A percentile compares a stretch with the other conserved stretches of the same genome.
phyloP scores from a whole-genome alignment of 2,329 filamentous ascomycete genomes.

The Cordyceps fumosorosea region DNA sequence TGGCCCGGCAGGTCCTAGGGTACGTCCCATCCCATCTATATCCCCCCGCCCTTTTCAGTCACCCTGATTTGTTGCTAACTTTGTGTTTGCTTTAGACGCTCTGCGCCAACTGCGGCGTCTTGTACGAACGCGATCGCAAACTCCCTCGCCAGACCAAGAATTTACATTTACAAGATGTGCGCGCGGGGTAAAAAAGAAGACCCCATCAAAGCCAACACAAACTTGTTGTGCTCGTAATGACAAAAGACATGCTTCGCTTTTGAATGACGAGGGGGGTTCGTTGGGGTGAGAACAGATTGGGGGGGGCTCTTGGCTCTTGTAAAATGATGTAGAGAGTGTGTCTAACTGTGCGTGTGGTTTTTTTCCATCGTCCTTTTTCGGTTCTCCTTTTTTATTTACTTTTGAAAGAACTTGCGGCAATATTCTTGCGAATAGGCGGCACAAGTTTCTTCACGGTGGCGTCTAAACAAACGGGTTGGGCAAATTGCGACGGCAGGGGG shows the following conservation, averaged over 20 bases:
- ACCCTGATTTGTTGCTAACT: slow-evolving; percentile 17
- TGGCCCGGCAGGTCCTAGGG: slow-evolving; percentile 76
- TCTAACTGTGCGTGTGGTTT: neutral
- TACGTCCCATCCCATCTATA: slow-evolving; percentile 37
- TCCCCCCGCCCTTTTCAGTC: neutral
- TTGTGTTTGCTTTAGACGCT: slow-evolving; percentile 53
- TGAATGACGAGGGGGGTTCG: neutral
- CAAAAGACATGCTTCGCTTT: neutral
- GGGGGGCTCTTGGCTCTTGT: neutral
- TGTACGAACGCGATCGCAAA: slow-evolving; percentile 81
- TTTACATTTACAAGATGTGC: slow-evolving; percentile 29
- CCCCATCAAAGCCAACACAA: too few relatives aligned
- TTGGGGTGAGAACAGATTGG: neutral
- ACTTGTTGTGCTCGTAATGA: too few relatives aligned
- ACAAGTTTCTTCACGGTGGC: neutral
- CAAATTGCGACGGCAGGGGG: slow-evolving; percentile 3
- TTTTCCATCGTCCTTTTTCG: neutral
- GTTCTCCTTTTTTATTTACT: neutral
- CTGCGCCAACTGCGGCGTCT: slow-evolving; percentile 86
- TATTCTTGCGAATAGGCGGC: neutral
- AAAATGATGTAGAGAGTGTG: neutral
- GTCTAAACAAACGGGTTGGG: neutral
- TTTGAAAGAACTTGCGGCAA: neutral
- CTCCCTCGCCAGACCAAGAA: slow-evolving; percentile 53
- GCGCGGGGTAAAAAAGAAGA: slow-evolving; percentile 22